Percentiles rank a stretch among this genome's conserved stretches.
Evolutionary conservation across 1,284 basidiomycete genomes (phyloP).

Genomic region (Rhodotorula sp.): DNA sequence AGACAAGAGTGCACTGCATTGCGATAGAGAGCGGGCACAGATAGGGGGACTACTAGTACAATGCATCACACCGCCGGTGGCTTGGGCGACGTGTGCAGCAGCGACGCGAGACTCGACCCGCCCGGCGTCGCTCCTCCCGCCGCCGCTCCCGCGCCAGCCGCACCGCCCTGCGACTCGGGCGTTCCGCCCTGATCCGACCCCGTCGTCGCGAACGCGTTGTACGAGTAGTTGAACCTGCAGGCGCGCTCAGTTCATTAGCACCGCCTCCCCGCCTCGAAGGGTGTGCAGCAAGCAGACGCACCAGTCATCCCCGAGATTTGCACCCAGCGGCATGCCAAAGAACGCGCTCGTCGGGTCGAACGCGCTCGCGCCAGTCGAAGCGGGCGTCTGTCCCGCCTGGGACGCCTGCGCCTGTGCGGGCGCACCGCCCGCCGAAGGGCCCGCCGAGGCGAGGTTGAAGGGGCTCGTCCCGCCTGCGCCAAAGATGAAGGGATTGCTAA

Average conservation of each 20-base stretch:
- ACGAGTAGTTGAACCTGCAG: conserved; percentile 27
- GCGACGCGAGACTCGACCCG: not conserved
- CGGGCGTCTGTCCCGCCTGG: not conserved
- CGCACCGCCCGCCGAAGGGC: not conserved
- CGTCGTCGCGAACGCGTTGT: conserved; percentile 17
- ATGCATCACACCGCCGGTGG: not conserved
- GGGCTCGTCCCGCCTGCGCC: not conserved
- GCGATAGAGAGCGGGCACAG: not conserved
- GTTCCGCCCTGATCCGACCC: not conserved
- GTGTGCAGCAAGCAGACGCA: not conserved
- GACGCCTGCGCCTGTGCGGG: no score
- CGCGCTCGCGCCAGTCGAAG: not conserved
- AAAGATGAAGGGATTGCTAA: not conserved
- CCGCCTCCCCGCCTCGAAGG: no score
- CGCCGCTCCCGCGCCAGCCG: not conserved
- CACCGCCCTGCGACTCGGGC: conserved; percentile 2
- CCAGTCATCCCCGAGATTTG: conserved; percentile 29
- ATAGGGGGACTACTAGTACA: not conserved
- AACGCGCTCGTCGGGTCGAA: conserved; percentile 31
- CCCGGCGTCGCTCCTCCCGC: not conserved
- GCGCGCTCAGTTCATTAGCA: not conserved
- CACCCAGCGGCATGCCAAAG: conserved; percentile 35
- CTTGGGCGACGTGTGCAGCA: not conserved
- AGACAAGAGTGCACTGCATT: not conserved
- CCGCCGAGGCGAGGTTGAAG: not conserved